Evolutionary conservation across 2,329 filamentous ascomycete genomes (phyloP).

Genomic region (Aspergillus sp.): DNA sequence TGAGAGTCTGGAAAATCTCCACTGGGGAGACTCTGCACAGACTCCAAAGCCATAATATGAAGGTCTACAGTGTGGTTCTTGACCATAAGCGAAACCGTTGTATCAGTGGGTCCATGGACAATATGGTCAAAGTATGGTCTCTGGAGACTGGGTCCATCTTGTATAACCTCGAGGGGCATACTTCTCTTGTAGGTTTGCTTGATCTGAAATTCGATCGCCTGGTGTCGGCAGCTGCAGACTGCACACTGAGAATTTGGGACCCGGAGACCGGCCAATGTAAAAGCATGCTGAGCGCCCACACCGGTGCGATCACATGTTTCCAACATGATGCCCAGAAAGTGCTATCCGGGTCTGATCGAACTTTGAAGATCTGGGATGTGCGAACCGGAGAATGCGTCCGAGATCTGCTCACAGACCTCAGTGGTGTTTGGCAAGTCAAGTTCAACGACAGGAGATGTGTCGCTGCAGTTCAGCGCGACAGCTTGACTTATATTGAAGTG

Average conservation of each 20-base stretch:
- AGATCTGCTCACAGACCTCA: constrained; percentile 86
- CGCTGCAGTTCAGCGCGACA: constrained; percentile 89
- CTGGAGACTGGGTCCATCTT: constrained; percentile 79
- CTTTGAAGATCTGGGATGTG: constrained; percentile 98
- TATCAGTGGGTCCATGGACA: constrained; percentile 98
- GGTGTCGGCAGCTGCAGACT: constrained; percentile 92
- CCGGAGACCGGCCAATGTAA: constrained; percentile 88
- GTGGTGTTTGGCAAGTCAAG: constrained; percentile 98
- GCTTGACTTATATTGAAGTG: constrained; percentile 93
- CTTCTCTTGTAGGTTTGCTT: constrained; percentile 82
- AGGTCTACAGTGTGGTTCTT: constrained; percentile 95
- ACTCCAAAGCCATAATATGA: constrained; percentile 79
- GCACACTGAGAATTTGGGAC: constrained; percentile 94
- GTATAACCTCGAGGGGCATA: constrained; percentile 88
- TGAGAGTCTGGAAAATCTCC: constrained; percentile 95
- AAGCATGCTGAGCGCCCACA: constrained; percentile 85
- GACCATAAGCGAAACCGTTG: constrained; percentile 89
- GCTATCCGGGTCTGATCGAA: constrained; percentile 91
- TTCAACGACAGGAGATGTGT: constrained; percentile 95
- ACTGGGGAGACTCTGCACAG: constrained; percentile 84
- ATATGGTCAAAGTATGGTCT: constrained; percentile 96
- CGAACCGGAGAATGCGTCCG: constrained; percentile 86
- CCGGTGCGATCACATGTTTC: constrained; percentile 96
- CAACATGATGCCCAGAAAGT: constrained; percentile 97
- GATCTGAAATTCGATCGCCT: constrained; percentile 85